These are phyloP conservation scores for Amphirosellinia nigrospora DNA, from an alignment of 495 filamentous ascomycete genomes.

Conservation along the genomic window DNA sequence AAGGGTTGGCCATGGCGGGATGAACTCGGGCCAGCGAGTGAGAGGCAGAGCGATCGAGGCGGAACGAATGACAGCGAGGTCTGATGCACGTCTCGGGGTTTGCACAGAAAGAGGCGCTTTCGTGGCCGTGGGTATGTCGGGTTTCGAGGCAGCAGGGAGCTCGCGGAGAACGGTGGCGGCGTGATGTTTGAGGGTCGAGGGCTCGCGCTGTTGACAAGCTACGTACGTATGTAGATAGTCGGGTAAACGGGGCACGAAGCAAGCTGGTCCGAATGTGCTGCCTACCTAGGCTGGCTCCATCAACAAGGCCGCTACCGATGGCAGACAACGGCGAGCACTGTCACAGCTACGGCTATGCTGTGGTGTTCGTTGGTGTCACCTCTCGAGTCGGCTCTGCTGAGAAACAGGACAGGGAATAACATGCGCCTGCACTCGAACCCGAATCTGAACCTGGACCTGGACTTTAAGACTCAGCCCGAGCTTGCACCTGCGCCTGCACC, in stretches of 20 bases:
- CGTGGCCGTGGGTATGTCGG: not conserved
- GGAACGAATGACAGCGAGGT: not conserved
- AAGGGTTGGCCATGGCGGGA: slow-evolving; percentile 41
- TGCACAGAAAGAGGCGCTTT: not conserved
- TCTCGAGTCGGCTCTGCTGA: not conserved
- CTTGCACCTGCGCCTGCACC: slow-evolving; percentile 3
- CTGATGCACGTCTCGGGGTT: not conserved
- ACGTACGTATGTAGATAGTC: not conserved
- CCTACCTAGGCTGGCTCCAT: slow-evolving; percentile 12
- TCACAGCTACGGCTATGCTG: no score
- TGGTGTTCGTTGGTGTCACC: not conserved
- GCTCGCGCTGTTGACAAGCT: not conserved
- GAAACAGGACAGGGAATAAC: not conserved
- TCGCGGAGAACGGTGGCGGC: not conserved
- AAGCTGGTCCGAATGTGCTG: not conserved
- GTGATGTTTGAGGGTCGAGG: not conserved
- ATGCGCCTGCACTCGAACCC: not conserved
- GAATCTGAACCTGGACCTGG: not conserved
- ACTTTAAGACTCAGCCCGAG: not conserved
- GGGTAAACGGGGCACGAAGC: slow-evolving; percentile 19
- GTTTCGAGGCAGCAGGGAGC: not conserved
- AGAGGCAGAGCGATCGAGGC: not conserved
- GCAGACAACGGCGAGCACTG: not conserved
- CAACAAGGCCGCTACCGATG: not conserved
- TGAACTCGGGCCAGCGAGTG: slow-evolving; percentile 3